These are phyloP conservation scores for Aspergillus transmontanensis DNA, from an alignment of 2,329 filamentous ascomycete species.

Conservation along the genomic window DNA sequence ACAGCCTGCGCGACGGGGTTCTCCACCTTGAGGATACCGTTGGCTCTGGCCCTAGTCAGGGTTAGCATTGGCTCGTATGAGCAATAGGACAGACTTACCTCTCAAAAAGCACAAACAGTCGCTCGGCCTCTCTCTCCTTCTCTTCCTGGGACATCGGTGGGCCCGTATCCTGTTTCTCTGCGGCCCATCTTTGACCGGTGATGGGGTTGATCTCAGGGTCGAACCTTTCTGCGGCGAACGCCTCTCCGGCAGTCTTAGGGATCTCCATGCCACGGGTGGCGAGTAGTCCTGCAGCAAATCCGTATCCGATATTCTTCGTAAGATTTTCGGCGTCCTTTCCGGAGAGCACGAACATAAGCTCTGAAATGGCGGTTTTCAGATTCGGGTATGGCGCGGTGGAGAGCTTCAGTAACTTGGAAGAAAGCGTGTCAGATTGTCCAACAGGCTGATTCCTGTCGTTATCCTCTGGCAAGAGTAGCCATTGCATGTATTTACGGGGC, in stretches of 20 bases:
- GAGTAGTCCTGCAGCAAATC: conserved; percentile 87
- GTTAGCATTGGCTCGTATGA: conserved; percentile 17
- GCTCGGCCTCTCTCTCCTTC: conserved; percentile 88
- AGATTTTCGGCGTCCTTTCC: conserved; percentile 77
- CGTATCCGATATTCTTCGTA: conserved; percentile 90
- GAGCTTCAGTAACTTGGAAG: conserved; percentile 75
- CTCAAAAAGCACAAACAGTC: conserved; percentile 87
- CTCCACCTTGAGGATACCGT: conserved; percentile 74
- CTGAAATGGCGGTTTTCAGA: conserved; percentile 72
- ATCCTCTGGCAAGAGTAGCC: conserved; percentile 72
- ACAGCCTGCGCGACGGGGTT: conserved; percentile 75
- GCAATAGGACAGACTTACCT: conserved; percentile 53
- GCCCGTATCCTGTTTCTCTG: conserved; percentile 60
- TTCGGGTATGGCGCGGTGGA: conserved; percentile 75
- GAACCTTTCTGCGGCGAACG: conserved; percentile 44
- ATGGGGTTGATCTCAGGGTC: conserved; percentile 69
- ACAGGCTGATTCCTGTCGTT: conserved; percentile 76
- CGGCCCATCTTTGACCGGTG: conserved; percentile 78
- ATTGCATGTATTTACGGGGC: conserved; percentile 65
- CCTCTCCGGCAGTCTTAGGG: conserved; percentile 66
- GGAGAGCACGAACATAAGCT: conserved; percentile 84
- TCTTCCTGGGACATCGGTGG: conserved; percentile 87
- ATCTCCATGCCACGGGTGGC: conserved; percentile 81
- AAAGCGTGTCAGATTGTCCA: conserved; percentile 72
- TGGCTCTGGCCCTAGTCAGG: conserved; percentile 62